Evolutionary conservation across 2,329 filamentous ascomycete species (phyloP).

Genomic region (Phoma sp.): DNA sequence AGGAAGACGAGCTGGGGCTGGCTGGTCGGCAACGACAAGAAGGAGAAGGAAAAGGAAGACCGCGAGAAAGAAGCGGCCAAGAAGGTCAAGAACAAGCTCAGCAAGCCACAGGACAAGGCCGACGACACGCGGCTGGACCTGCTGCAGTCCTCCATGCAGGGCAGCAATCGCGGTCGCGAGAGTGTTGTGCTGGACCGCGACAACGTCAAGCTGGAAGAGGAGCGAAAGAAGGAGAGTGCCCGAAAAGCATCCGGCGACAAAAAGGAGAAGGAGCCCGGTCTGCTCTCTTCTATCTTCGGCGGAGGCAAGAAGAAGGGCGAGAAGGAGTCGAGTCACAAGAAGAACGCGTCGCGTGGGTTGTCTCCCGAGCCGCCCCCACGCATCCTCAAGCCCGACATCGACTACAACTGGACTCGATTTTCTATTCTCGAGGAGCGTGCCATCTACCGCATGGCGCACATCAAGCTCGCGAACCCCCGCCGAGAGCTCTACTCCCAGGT

Average conservation of each 20-base stretch:
- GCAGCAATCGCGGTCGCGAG: conserved; percentile 69
- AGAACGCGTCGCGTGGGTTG: conserved; percentile 71
- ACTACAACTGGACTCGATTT: conserved; percentile 96
- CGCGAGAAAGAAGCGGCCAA: conserved; percentile 48
- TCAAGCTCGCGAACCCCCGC: conserved; percentile 97
- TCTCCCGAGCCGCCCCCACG: conserved; percentile 79
- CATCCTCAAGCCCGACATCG: conserved; percentile 80
- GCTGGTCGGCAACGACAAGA: conserved; percentile 67
- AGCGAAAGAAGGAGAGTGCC: conserved; percentile 79
- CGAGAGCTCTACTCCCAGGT: conserved; percentile 93
- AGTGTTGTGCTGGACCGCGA: conserved; percentile 85
- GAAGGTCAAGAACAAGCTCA: conserved; percentile 67
- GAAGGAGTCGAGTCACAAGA: conserved; percentile 75
- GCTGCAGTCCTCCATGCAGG: conserved; percentile 85
- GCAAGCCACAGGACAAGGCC: conserved; percentile 60
- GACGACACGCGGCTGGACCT: conserved; percentile 86
- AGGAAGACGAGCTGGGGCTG: conserved; percentile 87
- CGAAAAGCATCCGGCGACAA: conserved; percentile 76
- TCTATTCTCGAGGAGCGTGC: conserved; percentile 94
- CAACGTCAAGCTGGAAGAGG: conserved; percentile 75
- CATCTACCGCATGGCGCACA: conserved; percentile 98
- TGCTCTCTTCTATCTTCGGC: conserved; percentile 94
- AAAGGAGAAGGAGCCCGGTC: conserved; percentile 84
- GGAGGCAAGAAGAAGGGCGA: conserved; percentile 87
- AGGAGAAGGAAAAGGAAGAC: conserved; percentile 49